Base-by-base conservation (phyloP, 129 eudicot species). In the Escallonia rubra region DNA sequence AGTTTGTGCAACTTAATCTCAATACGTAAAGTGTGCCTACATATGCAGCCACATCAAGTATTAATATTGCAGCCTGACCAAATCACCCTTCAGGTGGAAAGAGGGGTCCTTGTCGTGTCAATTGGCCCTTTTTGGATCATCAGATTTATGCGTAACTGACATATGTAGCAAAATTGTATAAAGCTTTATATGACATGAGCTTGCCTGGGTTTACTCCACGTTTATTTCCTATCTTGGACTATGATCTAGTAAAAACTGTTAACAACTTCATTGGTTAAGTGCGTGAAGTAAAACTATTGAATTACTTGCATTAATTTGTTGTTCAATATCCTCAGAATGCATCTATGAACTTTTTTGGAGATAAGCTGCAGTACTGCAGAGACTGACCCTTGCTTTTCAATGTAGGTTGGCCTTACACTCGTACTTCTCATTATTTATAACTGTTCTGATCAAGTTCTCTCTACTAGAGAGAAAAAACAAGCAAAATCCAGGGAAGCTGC, bases 401-500 rank as follows among this genome's bases (percentile, higher is more conserved):
- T 79, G 57, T 73, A 92, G 98, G 91, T 59, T 63, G 95, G 75
- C 42, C 69, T 92, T 72, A 81, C 79, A 48, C 77, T 88, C 59
- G 38, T 88, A 13, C 85, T 92, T 47, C 66, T 92, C 45, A 75
- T 91, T 13, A 88, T 91, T 69, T 91, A 91, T 83, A 91, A 91
- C 74, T 91, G 90, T 48, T 85, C 97, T 11, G 97, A 85, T 60
- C 96, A 83, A 75, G 90, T 88, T 4, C 73, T 91, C 64, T 68
- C 85, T 44, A 72, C 79, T 6, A 72, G 96, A 81, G 96, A 88
- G 63, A 85, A 70, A 41, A 73, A 80, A 41, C 85, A 85, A 68
- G 97, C 94, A 12, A 88, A 88, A 77, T 88, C 96, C 58, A 77
- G 97, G 75, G 97, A 91, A 79, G 97, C 97, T 6, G 97, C 94